Conservation (phyloP, 805 yeast species). For the Cyberlindnera sargentensis region DNA sequence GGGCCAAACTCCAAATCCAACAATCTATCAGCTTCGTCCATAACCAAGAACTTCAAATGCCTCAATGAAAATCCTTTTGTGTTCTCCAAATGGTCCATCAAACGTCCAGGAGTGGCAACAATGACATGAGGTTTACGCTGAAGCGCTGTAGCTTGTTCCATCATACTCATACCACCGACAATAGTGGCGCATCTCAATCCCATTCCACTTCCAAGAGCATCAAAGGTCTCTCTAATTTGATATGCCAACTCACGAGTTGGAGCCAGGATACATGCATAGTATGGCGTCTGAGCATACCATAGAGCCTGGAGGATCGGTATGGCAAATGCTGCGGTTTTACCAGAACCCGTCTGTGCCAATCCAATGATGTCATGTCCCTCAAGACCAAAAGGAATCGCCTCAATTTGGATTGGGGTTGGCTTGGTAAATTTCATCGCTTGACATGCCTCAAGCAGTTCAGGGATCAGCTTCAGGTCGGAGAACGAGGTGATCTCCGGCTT, state of each 20-base stretch:
- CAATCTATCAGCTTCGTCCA: slow-evolving; percentile 96
- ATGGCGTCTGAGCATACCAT: slow-evolving; percentile 84
- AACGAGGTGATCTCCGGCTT: slow-evolving; percentile 34
- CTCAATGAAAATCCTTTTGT: slow-evolving; percentile 85
- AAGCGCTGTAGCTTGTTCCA: slow-evolving; percentile 93
- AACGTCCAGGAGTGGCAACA: slow-evolving; percentile 93
- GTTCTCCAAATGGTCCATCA: slow-evolving; percentile 88
- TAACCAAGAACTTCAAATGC: slow-evolving; percentile 72
- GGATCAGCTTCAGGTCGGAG: slow-evolving; percentile 55
- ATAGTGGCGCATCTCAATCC: slow-evolving; percentile 85
- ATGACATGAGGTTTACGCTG: slow-evolving; percentile 91
- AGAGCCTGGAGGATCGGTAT: slow-evolving; percentile 87
- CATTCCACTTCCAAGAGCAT: slow-evolving; percentile 86
- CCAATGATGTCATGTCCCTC: slow-evolving; percentile 93
- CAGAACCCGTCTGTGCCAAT: slow-evolving; percentile 95
- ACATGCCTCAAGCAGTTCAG: slow-evolving; percentile 76
- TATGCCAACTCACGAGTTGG: slow-evolving; percentile 84
- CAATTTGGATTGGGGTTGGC: slow-evolving; percentile 93
- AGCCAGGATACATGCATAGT: slow-evolving; percentile 81
- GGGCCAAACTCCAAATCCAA: slow-evolving; percentile 97
- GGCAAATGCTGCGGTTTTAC: slow-evolving; percentile 98
- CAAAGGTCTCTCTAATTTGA: slow-evolving; percentile 90
- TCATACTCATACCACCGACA: slow-evolving; percentile 98
- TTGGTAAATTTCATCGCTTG: slow-evolving; percentile 62
- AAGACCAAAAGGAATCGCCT: slow-evolving; percentile 85